Base-by-base conservation (phyloP, 371 early-diverging fungal species). In the Actinomortierella ambigua region DNA sequence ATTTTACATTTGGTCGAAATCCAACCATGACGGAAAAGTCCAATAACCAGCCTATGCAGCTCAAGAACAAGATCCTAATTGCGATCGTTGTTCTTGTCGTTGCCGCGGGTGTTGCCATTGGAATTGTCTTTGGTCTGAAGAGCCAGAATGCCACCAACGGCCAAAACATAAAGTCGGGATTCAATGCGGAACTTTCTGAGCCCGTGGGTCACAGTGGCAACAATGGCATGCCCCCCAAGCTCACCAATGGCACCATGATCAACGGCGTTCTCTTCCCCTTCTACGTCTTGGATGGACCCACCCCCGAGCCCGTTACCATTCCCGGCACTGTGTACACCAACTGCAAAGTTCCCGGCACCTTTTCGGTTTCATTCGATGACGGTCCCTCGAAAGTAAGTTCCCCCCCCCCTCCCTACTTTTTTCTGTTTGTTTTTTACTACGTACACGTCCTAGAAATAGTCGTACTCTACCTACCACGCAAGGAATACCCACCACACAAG, bases 21-120 rank as follows among this genome's bases (percentile, higher is more conserved):
- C 26, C n/a, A n/a, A 26, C 20, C 20, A 50, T 66, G 14, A 46
- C 17, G 42, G 60, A 50, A 47, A 50, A 29, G 11, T 44, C 44
- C 28, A 65, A 65, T 55, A 71, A 65, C 52, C 65, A 65, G 59
- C 63, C 71, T 3, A 71, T 71, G 71, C 71, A 71, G 59, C 65
- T 62, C 63, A 71, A 71, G 71, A 71, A 71, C 59, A 71, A 71
- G 59, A 48, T 71, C 71, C 52, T 71, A 62, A 65, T 71, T 41
- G 71, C 66, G 7, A 62, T 52, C 40, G 48, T 62, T 20, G 58
- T 66, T 13, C 23, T 55, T 4, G 29, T 62, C 13, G 57, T 71
- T 22, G 14, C 65, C n/a, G 66, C 52, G n/a, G 71, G 71, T 55
- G 39, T 59, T 27, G 71, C 63, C 18, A 20, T 65, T 39, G 71